These are phyloP conservation scores for Lactarius indigo DNA, from an alignment of 768 basidiomycete species.

Conservation along the genomic window DNA sequence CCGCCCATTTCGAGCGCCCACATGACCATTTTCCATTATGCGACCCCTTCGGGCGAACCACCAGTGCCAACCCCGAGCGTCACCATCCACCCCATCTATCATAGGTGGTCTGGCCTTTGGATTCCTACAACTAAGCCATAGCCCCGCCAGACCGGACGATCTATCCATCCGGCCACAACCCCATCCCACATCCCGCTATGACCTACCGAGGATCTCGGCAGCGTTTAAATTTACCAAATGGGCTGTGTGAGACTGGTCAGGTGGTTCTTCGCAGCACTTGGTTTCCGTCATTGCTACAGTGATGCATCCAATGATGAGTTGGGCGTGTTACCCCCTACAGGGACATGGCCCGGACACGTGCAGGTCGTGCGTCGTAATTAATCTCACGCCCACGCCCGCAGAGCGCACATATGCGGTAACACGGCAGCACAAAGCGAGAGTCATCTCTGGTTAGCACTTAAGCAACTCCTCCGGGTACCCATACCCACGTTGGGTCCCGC, in stretches of 20 bases:
- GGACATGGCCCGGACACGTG: constrained; percentile 11
- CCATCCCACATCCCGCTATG: background rate
- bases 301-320: background rate
- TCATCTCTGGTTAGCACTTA: constrained; percentile 6
- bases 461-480: background rate
- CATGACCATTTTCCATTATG: constrained; percentile 13
- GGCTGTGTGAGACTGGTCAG: constrained; percentile 7
- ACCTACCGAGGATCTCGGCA: constrained; percentile 19
- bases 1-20: constrained; percentile 13
- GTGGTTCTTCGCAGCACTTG: background rate
- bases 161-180: background rate
- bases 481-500: constrained; percentile 3
- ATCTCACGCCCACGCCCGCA: background rate
- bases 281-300: background rate
- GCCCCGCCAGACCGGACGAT: background rate
- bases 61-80: constrained; percentile 10
- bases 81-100: background rate
- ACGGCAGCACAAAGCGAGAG: constrained; percentile 1
- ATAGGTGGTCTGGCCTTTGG: constrained; percentile 13
- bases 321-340: constrained; percentile 2
- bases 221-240: constrained; percentile 10
- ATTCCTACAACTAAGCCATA: background rate
- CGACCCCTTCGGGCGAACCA: background rate
- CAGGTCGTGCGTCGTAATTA: background rate
- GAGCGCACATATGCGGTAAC: background rate